These are phyloP conservation scores for Yamadazyma conglobata DNA, from an alignment of 1,139 yeast species.

Conservation along the genomic window DNA sequence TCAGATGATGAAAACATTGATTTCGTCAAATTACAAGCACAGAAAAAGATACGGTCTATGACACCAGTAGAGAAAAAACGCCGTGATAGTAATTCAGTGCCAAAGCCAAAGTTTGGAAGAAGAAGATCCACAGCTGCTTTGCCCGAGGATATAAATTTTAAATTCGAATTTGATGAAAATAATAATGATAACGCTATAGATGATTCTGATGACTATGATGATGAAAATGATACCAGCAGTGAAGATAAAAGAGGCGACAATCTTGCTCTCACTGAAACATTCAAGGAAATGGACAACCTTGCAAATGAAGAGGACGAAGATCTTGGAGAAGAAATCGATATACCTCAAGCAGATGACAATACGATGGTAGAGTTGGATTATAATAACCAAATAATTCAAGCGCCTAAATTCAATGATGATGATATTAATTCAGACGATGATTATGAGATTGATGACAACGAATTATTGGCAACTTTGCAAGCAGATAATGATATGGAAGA, in stretches of 20 bases:
- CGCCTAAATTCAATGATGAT: slow-evolving; percentile 50
- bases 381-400: slow-evolving; percentile 37
- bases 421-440: slow-evolving; percentile 63
- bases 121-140: slow-evolving; percentile 39
- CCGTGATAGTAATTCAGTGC: slow-evolving; percentile 17
- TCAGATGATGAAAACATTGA: slow-evolving; percentile 69
- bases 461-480: slow-evolving; percentile 62
- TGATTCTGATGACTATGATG: slow-evolving; percentile 15
- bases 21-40: slow-evolving; percentile 66
- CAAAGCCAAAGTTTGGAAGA: slow-evolving; percentile 32
- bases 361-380: slow-evolving; percentile 31
- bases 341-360: slow-evolving; percentile 13
- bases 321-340: slow-evolving; percentile 60
- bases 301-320: slow-evolving; percentile 54
- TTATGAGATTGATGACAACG: slow-evolving; percentile 71
- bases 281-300: slow-evolving; percentile 2
- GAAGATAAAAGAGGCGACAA: slow-evolving; percentile 33
- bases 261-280: too few species aligned
- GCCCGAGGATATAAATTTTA: slow-evolving; percentile 53
- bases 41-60: slow-evolving; percentile 54
- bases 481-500: slow-evolving; percentile 61
- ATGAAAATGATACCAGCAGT: slow-evolving; percentile 7
- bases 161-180: slow-evolving; percentile 51
- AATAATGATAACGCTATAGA: slow-evolving; percentile 19
- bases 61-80: slow-evolving; percentile 26